Conservation (phyloP, 106 monocot species). For the Acorus calamus region DNA sequence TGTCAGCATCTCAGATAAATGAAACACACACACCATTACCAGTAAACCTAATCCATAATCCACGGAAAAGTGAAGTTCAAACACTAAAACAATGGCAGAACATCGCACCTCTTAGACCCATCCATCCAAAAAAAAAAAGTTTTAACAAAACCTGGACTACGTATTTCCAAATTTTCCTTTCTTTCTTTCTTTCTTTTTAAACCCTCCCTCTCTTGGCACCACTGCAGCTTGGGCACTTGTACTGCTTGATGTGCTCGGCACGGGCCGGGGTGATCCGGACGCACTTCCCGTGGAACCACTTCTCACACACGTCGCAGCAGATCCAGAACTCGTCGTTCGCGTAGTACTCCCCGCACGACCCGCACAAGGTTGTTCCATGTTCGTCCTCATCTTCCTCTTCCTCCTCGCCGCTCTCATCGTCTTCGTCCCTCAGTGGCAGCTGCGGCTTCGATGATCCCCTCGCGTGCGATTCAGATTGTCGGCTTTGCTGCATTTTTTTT, state of each 20-base stretch:
- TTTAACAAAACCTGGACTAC: too few relatives aligned
- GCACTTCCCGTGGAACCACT: constrained; percentile 88
- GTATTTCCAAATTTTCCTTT: neutral
- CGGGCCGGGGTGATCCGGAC: constrained; percentile 76
- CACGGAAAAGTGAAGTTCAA: too few relatives aligned
- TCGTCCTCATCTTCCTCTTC: constrained; percentile 64
- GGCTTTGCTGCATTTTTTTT: constrained; percentile 20
- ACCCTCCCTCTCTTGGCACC: constrained; percentile 57
- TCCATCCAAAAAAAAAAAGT: too few relatives aligned
- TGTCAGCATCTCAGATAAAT: too few relatives aligned
- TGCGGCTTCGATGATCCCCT: constrained; percentile 26
- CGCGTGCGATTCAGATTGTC: constrained; percentile 25
- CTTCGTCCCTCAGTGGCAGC: constrained; percentile 38
- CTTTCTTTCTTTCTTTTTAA: constrained; percentile 10
- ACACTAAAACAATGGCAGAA: too few relatives aligned
- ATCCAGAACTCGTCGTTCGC: constrained; percentile 84
- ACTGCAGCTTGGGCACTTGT: constrained; percentile 86
- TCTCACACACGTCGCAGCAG: constrained; percentile 83
- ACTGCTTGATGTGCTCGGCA: constrained; percentile 89
- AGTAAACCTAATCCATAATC: too few relatives aligned
- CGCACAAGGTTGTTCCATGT: constrained; percentile 65
- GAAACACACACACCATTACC: too few relatives aligned
- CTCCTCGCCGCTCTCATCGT: constrained; percentile 36
- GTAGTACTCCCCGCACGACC: constrained; percentile 65
- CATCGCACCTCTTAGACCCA: too few relatives aligned